Conservation (phyloP, 768 basidiomycete species). For the Phylloporus scabripes region DNA sequence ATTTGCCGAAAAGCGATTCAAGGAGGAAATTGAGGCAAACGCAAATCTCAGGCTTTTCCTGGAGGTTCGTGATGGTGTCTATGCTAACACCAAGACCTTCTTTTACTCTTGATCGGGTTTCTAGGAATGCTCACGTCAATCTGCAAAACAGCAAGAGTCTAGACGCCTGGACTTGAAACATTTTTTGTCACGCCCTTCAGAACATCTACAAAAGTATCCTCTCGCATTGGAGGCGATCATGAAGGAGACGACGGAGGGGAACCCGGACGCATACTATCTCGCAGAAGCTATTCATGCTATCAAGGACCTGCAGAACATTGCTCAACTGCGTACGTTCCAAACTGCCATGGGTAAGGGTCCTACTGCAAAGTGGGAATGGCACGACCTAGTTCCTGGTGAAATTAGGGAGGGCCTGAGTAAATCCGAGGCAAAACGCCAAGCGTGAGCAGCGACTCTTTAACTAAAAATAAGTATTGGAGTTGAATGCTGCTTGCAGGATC, state of each 20-base stretch:
- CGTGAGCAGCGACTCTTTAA: constrained; percentile 44
- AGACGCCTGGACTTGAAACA: constrained; percentile 59
- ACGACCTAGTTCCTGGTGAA: constrained; percentile 75
- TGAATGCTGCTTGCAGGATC: constrained; percentile 44
- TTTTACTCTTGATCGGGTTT: constrained; percentile 2
- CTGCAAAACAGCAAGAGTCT: constrained; percentile 47
- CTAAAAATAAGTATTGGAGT: not conserved
- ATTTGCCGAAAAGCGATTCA: constrained; percentile 78
- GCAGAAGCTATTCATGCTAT: constrained; percentile 82
- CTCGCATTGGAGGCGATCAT: constrained; percentile 81
- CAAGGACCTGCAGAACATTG: constrained; percentile 71
- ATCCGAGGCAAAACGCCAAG: constrained; percentile 76
- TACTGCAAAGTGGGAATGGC: constrained; percentile 84
- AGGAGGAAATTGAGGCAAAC: constrained; percentile 81
- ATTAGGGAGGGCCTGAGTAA: constrained; percentile 56
- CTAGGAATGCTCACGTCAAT: constrained; percentile 36
- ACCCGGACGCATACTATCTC: constrained; percentile 79
- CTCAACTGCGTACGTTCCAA: constrained; percentile 87
- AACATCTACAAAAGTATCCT: constrained; percentile 66
- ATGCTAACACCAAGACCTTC: not conserved
- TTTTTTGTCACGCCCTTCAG: constrained; percentile 55
- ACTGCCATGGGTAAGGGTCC: constrained; percentile 79
- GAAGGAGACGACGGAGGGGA: constrained; percentile 73
- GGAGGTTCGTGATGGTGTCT: constrained; percentile 48
- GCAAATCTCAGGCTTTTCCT: constrained; percentile 78